Base-by-base conservation (phyloP, 306 rosid species). In the Aeschynomene evenia region DNA sequence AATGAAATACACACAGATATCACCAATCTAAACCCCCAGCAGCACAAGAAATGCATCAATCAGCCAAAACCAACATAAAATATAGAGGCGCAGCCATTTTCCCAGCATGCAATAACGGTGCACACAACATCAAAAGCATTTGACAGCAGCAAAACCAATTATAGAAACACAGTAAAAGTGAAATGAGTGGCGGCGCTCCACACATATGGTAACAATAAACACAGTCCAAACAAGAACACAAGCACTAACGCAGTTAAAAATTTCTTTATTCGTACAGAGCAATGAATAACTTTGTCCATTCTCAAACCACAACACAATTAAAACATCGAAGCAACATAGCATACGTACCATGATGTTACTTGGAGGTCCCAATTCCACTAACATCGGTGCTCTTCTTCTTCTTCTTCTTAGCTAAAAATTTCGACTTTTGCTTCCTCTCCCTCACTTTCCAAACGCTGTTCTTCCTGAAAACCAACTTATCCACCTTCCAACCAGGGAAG, bases 401-500 rank as follows among this genome's bases (percentile, higher is more conserved):
- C 81, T 84, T 87, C 79, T 82, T 87, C 77, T 82, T 93, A 5
- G 87, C 84, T 22, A 80, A 78, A 76, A 70, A 34, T 66, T 82
- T 86, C 19, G 52, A 66, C 73, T 83, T 88, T 0, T 74, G 77
- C 82, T 85, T 90, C 80, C 84, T 93, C 54, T 90, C 97, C 86
- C 91, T 85, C 21, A 90, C 84, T 77, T 88, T 90, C 98, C 98
- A 94, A 48, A 87, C 84, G 39, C 59, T 85, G 33, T 82, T 84
- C 63, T 85, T 90, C 74, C 96, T 80, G 80, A 87, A 94, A 58
- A 90, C 89, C 16, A 88, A 61, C 77, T 84, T 94, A 31, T 90
- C 96, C 37, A 85, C 77, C 81, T 94, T 94, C 98, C 97, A 94
- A 2, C 63, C 70, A 6, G 77, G 72, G 12, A 69, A 74, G 62